Conservation (phyloP, 768 basidiomycete species). For the Mycena haematopus region DNA sequence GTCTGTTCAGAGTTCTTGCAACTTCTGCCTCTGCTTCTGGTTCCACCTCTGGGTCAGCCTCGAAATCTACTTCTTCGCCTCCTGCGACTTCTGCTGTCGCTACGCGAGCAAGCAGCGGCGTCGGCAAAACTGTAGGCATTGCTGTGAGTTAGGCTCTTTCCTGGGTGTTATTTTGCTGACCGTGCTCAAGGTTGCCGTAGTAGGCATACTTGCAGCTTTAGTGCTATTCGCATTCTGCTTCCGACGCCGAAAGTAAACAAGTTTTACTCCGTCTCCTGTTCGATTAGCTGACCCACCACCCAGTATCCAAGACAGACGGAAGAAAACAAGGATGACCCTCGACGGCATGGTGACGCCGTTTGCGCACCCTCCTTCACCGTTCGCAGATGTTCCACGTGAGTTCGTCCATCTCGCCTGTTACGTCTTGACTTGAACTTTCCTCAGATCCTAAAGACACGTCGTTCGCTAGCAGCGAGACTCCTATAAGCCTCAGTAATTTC, state of each 20-base stretch:
- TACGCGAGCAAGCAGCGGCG: not conserved
- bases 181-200: constrained; percentile 17
- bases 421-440: not conserved
- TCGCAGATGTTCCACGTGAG: constrained; percentile 15
- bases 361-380: constrained; percentile 9
- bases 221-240: constrained; percentile 12
- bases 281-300: not conserved
- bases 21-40: constrained; percentile 5
- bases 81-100: not conserved
- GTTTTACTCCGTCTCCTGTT: not conserved
- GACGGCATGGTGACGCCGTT: constrained; percentile 24
- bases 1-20: constrained; percentile 6
- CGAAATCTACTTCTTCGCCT: not conserved
- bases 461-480: constrained; percentile 1
- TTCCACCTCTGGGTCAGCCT: not conserved
- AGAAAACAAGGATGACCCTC: constrained; percentile 5
- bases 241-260: constrained; percentile 15
- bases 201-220: constrained; percentile 13
- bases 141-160: constrained; percentile 8
- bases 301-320: constrained; percentile 12
- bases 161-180: not conserved
- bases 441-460: not conserved
- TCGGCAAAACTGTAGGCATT: constrained; percentile 22
- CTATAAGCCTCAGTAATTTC: constrained; percentile 16
- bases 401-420: not conserved